Conservation (phyloP, 2,329 filamentous ascomycete species). For the Fusarium solani-melongenae region DNA sequence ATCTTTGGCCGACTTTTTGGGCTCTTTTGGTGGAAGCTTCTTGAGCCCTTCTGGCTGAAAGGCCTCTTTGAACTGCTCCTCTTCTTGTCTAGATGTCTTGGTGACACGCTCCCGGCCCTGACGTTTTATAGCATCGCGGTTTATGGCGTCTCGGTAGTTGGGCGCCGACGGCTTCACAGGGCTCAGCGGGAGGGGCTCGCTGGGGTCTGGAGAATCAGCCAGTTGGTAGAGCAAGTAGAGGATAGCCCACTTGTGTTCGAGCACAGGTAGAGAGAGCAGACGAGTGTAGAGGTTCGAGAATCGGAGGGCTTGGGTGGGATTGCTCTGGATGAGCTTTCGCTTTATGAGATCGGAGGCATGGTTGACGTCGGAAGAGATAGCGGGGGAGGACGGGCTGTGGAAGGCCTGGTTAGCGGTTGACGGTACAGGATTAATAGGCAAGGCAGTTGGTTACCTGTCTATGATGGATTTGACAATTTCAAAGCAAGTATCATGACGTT, state of each 20-base stretch:
- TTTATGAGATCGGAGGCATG: conserved; percentile 95
- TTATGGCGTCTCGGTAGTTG: conserved; percentile 53
- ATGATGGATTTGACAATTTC: conserved; percentile 63
- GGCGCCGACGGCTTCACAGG: conserved; percentile 54
- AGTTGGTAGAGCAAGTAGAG: conserved; percentile 90
- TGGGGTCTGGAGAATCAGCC: conserved; percentile 73
- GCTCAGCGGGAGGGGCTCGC: conserved; percentile 60
- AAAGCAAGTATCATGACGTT: conserved; percentile 73
- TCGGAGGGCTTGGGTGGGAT: conserved; percentile 80
- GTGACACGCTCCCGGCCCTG: conserved; percentile 51
- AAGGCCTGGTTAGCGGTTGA: background rate
- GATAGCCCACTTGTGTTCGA: conserved; percentile 97
- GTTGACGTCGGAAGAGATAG: conserved; percentile 79
- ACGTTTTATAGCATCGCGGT: conserved; percentile 50
- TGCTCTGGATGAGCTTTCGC: conserved; percentile 83
- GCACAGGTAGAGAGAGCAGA: conserved; percentile 87
- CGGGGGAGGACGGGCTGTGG: conserved; percentile 60
- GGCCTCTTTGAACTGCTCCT: conserved; percentile 62
- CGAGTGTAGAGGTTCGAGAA: conserved; percentile 93
- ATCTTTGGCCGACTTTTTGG: conserved; percentile 51
- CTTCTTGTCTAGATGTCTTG: conserved; percentile 56
- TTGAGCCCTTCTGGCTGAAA: conserved; percentile 65
- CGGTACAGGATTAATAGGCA: background rate
- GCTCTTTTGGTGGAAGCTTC: conserved; percentile 55
- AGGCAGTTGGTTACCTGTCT: conserved; percentile 56